Evolutionary conservation across 306 rosid species (phyloP).

Genomic region (Dicorynia guianensis): DNA sequence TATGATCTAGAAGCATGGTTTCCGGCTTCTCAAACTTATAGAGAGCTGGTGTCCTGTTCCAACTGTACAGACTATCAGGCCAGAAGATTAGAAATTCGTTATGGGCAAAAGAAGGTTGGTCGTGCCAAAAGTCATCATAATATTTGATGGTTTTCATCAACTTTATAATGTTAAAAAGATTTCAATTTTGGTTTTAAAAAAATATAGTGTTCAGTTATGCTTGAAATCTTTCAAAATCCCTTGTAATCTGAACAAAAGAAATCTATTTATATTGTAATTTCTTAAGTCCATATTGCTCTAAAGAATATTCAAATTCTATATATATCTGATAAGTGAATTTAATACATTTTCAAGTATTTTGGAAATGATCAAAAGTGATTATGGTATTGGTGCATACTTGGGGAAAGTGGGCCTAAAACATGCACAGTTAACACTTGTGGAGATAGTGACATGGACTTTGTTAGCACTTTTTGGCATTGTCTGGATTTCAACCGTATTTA

Average conservation of each 20-base stretch:
- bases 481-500: background rate
- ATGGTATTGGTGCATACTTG: background rate
- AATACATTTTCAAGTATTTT: background rate
- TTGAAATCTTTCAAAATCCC: background rate
- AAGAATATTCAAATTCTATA: background rate
- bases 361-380: slow-evolving; percentile 14
- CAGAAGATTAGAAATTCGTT: slow-evolving; percentile 88
- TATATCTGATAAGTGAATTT: slow-evolving; percentile 17
- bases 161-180: background rate
- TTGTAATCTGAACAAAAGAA: background rate
- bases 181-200: background rate
- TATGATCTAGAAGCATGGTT: slow-evolving; percentile 97
- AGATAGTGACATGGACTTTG: background rate
- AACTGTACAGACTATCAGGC: slow-evolving; percentile 97
- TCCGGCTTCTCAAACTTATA: slow-evolving; percentile 85
- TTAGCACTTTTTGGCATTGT: background rate
- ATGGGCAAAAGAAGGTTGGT: slow-evolving; percentile 90
- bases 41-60: slow-evolving; percentile 94
- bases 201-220: background rate
- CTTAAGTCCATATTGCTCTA: slow-evolving; percentile 2
- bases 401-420: background rate
- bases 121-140: slow-evolving; percentile 20
- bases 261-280: slow-evolving; percentile 13
- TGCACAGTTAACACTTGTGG: slow-evolving; percentile 14
- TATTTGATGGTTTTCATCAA: slow-evolving; percentile 4